Percentiles rank a stretch among this genome's conserved stretches.
Conservation (phyloP, 805 yeast genomes). For the Saturnispora mendoncae region DNA sequence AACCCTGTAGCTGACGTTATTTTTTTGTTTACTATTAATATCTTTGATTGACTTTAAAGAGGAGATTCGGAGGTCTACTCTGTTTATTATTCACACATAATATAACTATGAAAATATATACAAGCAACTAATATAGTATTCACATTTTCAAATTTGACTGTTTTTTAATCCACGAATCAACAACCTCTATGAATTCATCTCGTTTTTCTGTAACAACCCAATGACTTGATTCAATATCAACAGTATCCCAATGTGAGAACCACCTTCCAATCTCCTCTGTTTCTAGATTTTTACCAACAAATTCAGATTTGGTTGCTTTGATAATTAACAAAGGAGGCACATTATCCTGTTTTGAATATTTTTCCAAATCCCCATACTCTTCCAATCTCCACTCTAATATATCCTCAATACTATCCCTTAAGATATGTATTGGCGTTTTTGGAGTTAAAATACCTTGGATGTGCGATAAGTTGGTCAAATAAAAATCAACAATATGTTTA, state of each 20-base stretch:
- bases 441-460: conserved; percentile 10
- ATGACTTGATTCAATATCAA: conserved; percentile 76
- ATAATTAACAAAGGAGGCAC: conserved; percentile 67
- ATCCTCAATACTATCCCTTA: conserved; percentile 52
- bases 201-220: conserved; percentile 89
- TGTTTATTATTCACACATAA: no score
- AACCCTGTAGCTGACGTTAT: conserved; percentile 19
- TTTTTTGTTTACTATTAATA: no score
- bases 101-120: neutral
- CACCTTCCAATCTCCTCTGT: conserved; percentile 12
- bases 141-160: neutral
- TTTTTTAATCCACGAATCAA: conserved; percentile 38
- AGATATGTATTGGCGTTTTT: conserved; percentile 57
- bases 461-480: conserved; percentile 55
- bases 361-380: conserved; percentile 21
- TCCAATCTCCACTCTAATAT: conserved; percentile 48
- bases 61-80: no score
- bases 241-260: conserved; percentile 62
- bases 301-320: conserved; percentile 58
- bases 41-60: no score
- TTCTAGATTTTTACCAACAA: conserved; percentile 21
- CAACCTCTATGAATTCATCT: conserved; percentile 51
- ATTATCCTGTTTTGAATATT: conserved; percentile 35
- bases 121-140: neutral
- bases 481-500: conserved; percentile 56